Conservation (phyloP, 1,139 yeast species). For the Yamadazyma triangularis region DNA sequence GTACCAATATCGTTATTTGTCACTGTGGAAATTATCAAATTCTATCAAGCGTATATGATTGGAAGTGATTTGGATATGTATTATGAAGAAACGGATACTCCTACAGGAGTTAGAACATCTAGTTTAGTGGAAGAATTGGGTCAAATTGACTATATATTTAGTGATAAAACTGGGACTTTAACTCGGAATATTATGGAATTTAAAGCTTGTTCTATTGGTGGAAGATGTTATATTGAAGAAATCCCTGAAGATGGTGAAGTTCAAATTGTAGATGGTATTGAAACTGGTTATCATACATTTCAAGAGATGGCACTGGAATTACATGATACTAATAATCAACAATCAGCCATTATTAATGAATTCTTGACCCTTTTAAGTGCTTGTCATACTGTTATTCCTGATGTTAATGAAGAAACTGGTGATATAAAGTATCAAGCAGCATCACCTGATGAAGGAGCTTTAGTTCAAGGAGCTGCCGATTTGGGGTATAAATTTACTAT, state of each 20-base stretch:
- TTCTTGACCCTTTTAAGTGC: constrained; percentile 83
- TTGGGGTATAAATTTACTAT: constrained; percentile 81
- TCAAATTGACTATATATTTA: constrained; percentile 90
- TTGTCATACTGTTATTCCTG: constrained; percentile 98
- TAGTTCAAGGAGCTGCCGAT: constrained; percentile 89
- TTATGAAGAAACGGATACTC: constrained; percentile 81
- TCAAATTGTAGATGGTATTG: constrained; percentile 69
- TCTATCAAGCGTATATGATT: constrained; percentile 91
- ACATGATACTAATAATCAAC: constrained; percentile 34
- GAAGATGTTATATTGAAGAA: constrained; percentile 79
- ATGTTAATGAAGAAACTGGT: constrained; percentile 55
- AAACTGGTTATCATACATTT: constrained; percentile 75
- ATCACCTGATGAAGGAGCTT: constrained; percentile 98
- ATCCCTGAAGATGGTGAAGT: constrained; percentile 89
- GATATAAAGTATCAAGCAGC: constrained; percentile 93
- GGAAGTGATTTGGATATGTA: constrained; percentile 94
- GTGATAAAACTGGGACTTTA: constrained; percentile 95
- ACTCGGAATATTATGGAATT: constrained; percentile 96
- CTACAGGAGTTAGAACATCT: constrained; percentile 92
- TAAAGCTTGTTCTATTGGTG: constrained; percentile 91
- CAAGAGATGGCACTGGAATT: constrained; percentile 45
- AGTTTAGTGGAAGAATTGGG: constrained; percentile 95
- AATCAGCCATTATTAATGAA: constrained; percentile 66
- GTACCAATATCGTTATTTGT: constrained; percentile 95
- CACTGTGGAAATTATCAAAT: constrained; percentile 92